Conservation (phyloP, 495 filamentous ascomycete genomes). For the Thermochaetoides thermophila region DNA sequence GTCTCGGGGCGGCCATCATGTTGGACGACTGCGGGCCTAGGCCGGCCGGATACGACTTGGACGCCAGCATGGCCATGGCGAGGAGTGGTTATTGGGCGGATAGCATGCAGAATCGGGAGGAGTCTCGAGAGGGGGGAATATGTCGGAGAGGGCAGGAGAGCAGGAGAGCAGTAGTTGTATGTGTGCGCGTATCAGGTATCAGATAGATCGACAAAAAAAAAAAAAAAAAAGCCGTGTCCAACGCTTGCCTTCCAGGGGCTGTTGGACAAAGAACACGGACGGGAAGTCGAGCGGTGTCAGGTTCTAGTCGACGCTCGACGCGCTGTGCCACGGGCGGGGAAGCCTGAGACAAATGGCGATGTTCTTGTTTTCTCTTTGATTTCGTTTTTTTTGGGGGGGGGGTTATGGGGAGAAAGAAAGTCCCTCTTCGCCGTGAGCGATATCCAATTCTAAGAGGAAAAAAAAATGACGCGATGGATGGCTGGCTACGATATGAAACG, state of each 20-base stretch:
- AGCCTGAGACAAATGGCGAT: no score
- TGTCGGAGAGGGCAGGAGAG: no score
- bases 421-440: no score
- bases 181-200: neutral
- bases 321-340: slow-evolving; percentile 5
- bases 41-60: slow-evolving; percentile 60
- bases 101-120: slow-evolving; percentile 10
- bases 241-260: neutral
- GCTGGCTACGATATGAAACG: no score
- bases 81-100: slow-evolving; percentile 9
- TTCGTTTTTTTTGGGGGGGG: no score
- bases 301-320: no score
- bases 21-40: slow-evolving; percentile 42
- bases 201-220: no score
- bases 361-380: no score
- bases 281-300: slow-evolving; percentile 7
- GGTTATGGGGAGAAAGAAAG: no score
- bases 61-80: slow-evolving; percentile 72
- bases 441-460: no score
- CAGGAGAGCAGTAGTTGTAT: neutral
- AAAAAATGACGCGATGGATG: no score
- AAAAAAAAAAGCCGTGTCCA: neutral
- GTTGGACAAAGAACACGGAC: slow-evolving; percentile 10
- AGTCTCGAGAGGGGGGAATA: no score
- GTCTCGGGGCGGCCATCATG: slow-evolving; percentile 37